Conservation (phyloP, 306 rosid genomes). For the Boehmeria nivea region DNA sequence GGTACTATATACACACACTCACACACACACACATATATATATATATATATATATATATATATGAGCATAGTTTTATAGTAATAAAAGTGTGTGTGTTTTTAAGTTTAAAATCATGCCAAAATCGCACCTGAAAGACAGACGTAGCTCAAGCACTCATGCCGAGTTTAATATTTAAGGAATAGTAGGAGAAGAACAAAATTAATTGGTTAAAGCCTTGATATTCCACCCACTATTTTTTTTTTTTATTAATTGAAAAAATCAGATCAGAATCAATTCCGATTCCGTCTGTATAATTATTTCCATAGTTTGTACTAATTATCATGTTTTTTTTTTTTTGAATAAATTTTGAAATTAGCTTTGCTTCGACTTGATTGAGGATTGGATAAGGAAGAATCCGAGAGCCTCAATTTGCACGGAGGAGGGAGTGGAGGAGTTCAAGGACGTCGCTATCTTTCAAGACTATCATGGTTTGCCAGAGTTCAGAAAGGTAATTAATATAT, state of each 20-base stretch:
- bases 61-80: background rate
- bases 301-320: background rate
- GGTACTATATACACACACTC: conserved; percentile 42
- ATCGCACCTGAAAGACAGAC: too few species aligned
- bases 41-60: background rate
- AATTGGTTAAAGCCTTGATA: too few species aligned
- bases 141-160: too few species aligned
- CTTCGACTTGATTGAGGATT: conserved; percentile 52
- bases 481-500: conserved; percentile 40
- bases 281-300: too few species aligned
- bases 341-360: conserved; percentile 49
- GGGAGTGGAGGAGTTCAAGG: conserved; percentile 55
- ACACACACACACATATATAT: background rate
- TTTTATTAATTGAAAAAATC: background rate
- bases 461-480: conserved; percentile 78
- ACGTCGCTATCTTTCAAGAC: conserved; percentile 74
- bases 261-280: too few species aligned
- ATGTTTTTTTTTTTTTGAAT: background rate
- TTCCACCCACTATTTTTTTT: too few species aligned
- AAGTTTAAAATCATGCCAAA: too few species aligned
- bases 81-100: background rate
- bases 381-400: conserved; percentile 63
- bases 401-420: conserved; percentile 77
- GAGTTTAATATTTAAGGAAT: too few species aligned
- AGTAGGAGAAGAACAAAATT: too few species aligned